These are phyloP conservation scores for Aspergillus nomiae DNA, from an alignment of 2,329 filamentous ascomycete species.

Conservation along the genomic window DNA sequence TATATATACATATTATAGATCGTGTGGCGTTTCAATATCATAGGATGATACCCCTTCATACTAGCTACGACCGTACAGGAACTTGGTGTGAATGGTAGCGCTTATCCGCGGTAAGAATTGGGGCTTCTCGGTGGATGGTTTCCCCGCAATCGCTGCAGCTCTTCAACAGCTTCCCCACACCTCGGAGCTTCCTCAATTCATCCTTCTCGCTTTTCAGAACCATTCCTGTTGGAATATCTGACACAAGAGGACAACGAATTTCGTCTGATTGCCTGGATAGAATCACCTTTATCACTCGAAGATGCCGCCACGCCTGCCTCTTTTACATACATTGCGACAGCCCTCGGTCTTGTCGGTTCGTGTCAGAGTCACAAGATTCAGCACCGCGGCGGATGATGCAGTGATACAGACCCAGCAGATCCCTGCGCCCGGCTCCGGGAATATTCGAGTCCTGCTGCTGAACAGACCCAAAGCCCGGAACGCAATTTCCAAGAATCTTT, in stretches of 20 bases:
- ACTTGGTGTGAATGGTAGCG: conserved; percentile 4
- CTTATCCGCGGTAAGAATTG: conserved; percentile 20
- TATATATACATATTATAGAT: conserved; percentile 20
- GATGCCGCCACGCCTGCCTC: conserved; percentile 37
- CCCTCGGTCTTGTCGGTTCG: conserved; percentile 25
- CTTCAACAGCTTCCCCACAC: conserved; percentile 14
- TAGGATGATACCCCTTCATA: conserved; percentile 18
- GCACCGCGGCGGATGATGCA: conserved; percentile 35
- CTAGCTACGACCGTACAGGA: background rate
- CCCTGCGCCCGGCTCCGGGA: conserved; percentile 75
- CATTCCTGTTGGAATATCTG: background rate
- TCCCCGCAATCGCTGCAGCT: conserved; percentile 10
- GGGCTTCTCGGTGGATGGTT: background rate
- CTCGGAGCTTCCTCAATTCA: background rate
- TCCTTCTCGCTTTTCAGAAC: background rate
- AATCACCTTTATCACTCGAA: conserved; percentile 1
- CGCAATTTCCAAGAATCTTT: conserved; percentile 79
- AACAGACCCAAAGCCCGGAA: conserved; percentile 86
- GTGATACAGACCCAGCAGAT: conserved; percentile 71
- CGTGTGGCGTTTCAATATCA: conserved; percentile 1
- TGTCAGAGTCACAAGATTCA: conserved; percentile 36
- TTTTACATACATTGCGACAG: conserved; percentile 24
- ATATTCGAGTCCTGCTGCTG: conserved; percentile 84
- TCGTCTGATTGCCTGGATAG: background rate
- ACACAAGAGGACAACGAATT: background rate